A percentile compares a stretch with the other conserved stretches of the same genome.
phyloP scores from a whole-genome alignment of 2,329 filamentous ascomycete species.

The Fusarium anthophilum region DNA sequence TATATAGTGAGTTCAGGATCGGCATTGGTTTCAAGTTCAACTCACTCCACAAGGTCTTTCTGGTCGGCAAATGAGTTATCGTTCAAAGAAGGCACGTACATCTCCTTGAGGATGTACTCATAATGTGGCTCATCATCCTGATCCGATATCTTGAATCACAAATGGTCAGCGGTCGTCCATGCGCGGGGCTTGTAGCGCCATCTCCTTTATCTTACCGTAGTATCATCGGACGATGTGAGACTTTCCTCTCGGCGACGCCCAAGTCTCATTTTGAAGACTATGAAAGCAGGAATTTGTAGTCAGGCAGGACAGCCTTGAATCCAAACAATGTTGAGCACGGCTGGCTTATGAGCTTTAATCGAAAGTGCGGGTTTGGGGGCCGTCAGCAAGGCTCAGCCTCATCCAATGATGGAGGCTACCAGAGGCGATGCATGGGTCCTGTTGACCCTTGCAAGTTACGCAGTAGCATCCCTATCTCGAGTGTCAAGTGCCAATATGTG shows the following conservation, averaged over 20 bases:
- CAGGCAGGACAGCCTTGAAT: neutral
- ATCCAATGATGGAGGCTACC: neutral
- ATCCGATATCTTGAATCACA: neutral
- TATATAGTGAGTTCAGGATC: neutral
- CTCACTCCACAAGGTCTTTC: conserved; percentile 31
- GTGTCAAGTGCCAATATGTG: neutral
- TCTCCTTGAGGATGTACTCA: conserved; percentile 36
- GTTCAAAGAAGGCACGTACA: conserved; percentile 11
- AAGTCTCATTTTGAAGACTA: neutral
- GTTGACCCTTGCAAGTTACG: neutral
- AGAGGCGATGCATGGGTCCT: neutral
- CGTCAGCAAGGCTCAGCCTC: neutral
- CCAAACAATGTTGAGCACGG: neutral
- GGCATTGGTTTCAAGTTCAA: neutral
- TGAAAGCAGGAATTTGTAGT: neutral
- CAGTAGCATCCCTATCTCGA: neutral
- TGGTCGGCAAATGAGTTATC: neutral
- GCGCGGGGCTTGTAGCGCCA: neutral
- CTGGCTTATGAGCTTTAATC: conserved; percentile 1
- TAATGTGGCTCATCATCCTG: conserved; percentile 10
- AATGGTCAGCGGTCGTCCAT: neutral
- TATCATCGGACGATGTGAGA: neutral
- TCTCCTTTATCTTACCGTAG: neutral
- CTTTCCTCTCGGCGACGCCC: conserved; percentile 4
- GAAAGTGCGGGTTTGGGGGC: neutral